phyloP scores from a whole-genome alignment of 768 basidiomycete species.

The Coprinopsis marcescibilis region DNA sequence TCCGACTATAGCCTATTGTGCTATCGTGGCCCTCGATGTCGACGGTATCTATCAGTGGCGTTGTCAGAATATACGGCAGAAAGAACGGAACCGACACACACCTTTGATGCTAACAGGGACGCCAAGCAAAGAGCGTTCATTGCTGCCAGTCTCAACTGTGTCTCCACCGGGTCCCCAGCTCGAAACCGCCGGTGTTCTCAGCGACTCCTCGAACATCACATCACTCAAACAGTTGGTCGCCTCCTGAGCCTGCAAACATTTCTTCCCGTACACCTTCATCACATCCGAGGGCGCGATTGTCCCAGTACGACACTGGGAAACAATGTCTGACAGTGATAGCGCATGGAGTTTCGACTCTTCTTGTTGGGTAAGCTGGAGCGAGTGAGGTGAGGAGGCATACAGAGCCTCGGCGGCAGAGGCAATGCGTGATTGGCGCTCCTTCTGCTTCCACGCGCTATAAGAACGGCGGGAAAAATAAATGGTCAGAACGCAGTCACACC shows the following conservation, averaged over 20 bases:
- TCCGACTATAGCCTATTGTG: slow-evolving; percentile 55
- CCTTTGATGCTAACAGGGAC: slow-evolving; percentile 71
- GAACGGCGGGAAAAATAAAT: slow-evolving; percentile 3
- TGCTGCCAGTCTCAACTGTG: slow-evolving; percentile 23
- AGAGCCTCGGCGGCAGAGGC: too few relatives aligned
- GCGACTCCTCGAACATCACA: slow-evolving; percentile 49
- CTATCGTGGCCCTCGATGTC: slow-evolving; percentile 54
- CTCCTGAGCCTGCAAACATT: slow-evolving; percentile 44
- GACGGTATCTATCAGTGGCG: slow-evolving; percentile 31
- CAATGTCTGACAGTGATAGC: slow-evolving; percentile 42
- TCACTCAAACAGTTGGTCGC: slow-evolving; percentile 67
- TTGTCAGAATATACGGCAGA: slow-evolving; percentile 9
- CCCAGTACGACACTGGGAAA: slow-evolving; percentile 38
- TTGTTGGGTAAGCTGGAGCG: slow-evolving; percentile 33
- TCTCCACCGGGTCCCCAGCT: slow-evolving; percentile 36
- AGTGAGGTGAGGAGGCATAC: slow-evolving; percentile 30
- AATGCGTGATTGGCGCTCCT: slow-evolving; percentile 38
- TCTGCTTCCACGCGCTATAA: slow-evolving; percentile 38
- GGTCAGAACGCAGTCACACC: not conserved
- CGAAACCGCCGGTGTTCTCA: slow-evolving; percentile 30
- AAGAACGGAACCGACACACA: slow-evolving; percentile 12
- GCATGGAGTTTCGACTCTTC: slow-evolving; percentile 46
- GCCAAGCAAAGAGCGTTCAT: slow-evolving; percentile 50
- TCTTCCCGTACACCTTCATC: slow-evolving; percentile 50
- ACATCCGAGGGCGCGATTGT: slow-evolving; percentile 35